phyloP scores from a whole-genome alignment of 352 stramenopile species.

The Phytophthora tentaculata region DNA sequence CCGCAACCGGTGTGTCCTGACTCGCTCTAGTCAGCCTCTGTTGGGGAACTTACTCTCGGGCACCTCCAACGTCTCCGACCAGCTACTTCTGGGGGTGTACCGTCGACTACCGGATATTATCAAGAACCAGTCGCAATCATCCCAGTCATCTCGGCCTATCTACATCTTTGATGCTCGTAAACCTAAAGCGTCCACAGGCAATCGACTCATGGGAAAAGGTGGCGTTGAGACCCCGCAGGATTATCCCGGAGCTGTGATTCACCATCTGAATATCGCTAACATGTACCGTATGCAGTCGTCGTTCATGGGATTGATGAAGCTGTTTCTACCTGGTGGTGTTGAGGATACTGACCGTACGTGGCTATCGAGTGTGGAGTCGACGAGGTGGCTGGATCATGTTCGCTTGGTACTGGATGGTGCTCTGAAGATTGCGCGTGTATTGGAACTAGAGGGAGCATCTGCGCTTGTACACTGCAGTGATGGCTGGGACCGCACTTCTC shows the following conservation, averaged over 20 bases:
- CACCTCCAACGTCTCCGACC: conserved; percentile 76
- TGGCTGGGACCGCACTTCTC: conserved; percentile 87
- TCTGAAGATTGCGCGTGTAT: conserved; percentile 85
- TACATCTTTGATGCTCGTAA: conserved; percentile 93
- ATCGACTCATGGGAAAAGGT: conserved; percentile 91
- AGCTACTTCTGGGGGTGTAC: conserved; percentile 76
- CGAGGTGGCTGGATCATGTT: conserved; percentile 87
- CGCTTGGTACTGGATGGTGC: conserved; percentile 82
- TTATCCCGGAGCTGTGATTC: conserved; percentile 77
- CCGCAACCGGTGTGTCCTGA: conserved; percentile 79
- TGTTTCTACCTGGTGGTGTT: conserved; percentile 65
- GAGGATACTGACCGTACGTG: conserved; percentile 77
- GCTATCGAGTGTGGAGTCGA: conserved; percentile 76
- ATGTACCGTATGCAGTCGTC: conserved; percentile 94
- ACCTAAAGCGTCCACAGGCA: conserved; percentile 89
- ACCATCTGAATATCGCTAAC: conserved; percentile 92
- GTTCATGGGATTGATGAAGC: conserved; percentile 71
- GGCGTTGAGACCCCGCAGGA: conserved; percentile 88
- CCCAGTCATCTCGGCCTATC: conserved; percentile 68
- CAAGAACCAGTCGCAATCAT: conserved; percentile 68
- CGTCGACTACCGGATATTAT: conserved; percentile 85
- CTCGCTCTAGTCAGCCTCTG: conserved; percentile 84
- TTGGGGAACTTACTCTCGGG: conserved; percentile 77
- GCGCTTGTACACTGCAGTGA: conserved; percentile 90
- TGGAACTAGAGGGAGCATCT: conserved; percentile 83